phyloP scores from a whole-genome alignment of 768 basidiomycete species.

The Rhizopogon sp. region DNA sequence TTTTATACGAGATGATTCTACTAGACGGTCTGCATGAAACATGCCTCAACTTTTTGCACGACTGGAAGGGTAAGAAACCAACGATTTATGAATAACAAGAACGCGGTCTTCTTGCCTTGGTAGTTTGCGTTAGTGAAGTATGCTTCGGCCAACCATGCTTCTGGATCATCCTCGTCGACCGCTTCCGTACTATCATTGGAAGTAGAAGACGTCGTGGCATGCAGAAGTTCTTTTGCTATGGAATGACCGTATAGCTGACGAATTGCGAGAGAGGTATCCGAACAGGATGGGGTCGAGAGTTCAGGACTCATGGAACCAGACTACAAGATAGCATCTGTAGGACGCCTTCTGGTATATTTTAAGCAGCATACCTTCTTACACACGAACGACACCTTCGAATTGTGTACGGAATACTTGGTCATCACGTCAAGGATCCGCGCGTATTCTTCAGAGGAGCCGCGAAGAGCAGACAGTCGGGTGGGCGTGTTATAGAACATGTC shows the following conservation, averaged over 20 bases:
- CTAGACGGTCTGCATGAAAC: slow-evolving; percentile 67
- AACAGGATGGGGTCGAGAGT: slow-evolving; percentile 70
- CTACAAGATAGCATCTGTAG: slow-evolving; percentile 33
- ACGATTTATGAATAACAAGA: slow-evolving; percentile 96
- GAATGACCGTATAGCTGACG: slow-evolving; percentile 75
- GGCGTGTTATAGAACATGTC: slow-evolving; percentile 95
- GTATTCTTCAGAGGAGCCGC: slow-evolving; percentile 87
- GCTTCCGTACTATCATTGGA: slow-evolving; percentile 26
- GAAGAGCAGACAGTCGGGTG: slow-evolving; percentile 78
- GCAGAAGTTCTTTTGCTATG: slow-evolving; percentile 72
- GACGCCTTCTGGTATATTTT: neutral
- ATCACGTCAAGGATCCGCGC: slow-evolving; percentile 86
- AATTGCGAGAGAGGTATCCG: slow-evolving; percentile 66
- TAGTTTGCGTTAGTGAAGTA: slow-evolving; percentile 87
- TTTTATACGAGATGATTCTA: slow-evolving; percentile 85
- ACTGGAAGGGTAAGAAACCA: slow-evolving; percentile 20
- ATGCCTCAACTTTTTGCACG: neutral
- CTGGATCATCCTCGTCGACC: slow-evolving; percentile 26
- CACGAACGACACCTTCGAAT: slow-evolving; percentile 79
- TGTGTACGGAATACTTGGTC: slow-evolving; percentile 92
- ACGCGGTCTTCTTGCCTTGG: slow-evolving; percentile 79
- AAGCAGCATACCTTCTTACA: slow-evolving; percentile 75
- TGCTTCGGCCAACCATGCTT: slow-evolving; percentile 68
- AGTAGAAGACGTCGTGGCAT: slow-evolving; percentile 33
- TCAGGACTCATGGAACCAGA: slow-evolving; percentile 72